These are phyloP conservation scores for Elaphomyces granulatus DNA, from an alignment of 495 filamentous ascomycete genomes.

Conservation along the genomic window DNA sequence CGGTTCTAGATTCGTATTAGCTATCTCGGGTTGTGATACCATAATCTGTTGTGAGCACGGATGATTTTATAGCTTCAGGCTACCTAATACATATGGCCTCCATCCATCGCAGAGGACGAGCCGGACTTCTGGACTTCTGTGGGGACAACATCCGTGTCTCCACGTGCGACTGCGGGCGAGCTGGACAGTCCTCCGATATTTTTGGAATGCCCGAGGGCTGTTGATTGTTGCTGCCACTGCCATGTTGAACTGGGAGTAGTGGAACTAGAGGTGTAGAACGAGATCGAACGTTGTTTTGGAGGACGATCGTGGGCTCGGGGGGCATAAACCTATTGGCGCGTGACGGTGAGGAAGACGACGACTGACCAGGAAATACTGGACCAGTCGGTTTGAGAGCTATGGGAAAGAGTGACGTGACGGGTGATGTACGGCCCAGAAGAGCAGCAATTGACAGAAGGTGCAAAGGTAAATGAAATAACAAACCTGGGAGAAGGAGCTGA, in stretches of 20 bases:
- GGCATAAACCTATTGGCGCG: constrained; percentile 69
- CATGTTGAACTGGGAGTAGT: constrained; percentile 54
- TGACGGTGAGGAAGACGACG: constrained; percentile 26
- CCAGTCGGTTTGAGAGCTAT: constrained; percentile 25
- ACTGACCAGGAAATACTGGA: constrained; percentile 48
- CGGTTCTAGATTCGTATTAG: no score
- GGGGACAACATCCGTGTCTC: not conserved
- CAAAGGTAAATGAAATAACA: no score
- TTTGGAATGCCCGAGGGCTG: constrained; percentile 13
- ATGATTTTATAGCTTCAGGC: no score
- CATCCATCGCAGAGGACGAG: not conserved
- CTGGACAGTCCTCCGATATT: constrained; percentile 12
- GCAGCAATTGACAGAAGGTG: no score
- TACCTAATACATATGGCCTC: no score
- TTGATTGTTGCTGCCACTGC: constrained; percentile 33
- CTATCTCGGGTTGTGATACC: no score
- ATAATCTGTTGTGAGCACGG: no score
- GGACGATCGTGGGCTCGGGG: constrained; percentile 55
- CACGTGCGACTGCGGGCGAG: constrained; percentile 17
- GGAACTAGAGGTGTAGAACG: constrained; percentile 29
- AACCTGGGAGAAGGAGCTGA: constrained; percentile 1
- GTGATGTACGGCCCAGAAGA: no score
- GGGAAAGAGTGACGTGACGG: no score
- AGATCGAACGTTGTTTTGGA: constrained; percentile 30
- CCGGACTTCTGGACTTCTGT: not conserved